Conservation (phyloP, 331 rosid species). For the Saraca asoca region DNA sequence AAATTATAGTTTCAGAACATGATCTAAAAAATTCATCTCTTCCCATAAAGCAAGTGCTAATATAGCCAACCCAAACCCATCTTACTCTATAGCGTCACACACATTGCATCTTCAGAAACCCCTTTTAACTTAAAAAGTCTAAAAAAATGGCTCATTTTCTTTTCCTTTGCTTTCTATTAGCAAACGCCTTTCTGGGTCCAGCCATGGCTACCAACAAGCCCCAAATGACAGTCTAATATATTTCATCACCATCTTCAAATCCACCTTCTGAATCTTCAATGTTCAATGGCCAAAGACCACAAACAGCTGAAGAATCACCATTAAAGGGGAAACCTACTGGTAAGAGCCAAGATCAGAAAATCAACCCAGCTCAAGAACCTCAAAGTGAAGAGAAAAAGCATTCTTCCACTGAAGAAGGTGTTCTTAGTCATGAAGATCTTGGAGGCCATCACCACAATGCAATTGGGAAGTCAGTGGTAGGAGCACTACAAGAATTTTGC, state of each 20-base stretch:
- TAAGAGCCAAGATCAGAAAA: slow-evolving; percentile 36
- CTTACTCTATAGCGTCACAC: slow-evolving; percentile 27
- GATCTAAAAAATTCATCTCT: too few species aligned
- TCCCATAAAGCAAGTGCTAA: slow-evolving; percentile 23
- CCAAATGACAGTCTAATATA: slow-evolving; percentile 30
- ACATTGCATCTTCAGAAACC: slow-evolving; percentile 24
- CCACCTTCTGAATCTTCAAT: slow-evolving; percentile 31
- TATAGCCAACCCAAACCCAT: slow-evolving; percentile 30
- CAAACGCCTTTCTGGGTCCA: slow-evolving; percentile 39
- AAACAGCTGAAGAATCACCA: slow-evolving; percentile 31
- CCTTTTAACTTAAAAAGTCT: neutral
- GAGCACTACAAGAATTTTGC: too few species aligned
- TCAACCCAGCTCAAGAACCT: slow-evolving; percentile 45
- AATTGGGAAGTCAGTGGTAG: slow-evolving; percentile 46
- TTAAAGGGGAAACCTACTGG: slow-evolving; percentile 63
- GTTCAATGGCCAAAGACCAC: too few species aligned
- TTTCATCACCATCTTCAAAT: slow-evolving; percentile 40
- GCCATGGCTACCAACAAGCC: slow-evolving; percentile 37
- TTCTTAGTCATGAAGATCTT: slow-evolving; percentile 36
- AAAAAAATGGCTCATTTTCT: slow-evolving; percentile 51
- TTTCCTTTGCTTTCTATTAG: slow-evolving; percentile 47
- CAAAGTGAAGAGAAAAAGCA: slow-evolving; percentile 24
- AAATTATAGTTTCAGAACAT: too few species aligned
- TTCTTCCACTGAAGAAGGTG: slow-evolving; percentile 22
- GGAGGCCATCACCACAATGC: slow-evolving; percentile 37